Conservation (phyloP, 2,329 filamentous ascomycete genomes). For the Penicillium sp. region DNA sequence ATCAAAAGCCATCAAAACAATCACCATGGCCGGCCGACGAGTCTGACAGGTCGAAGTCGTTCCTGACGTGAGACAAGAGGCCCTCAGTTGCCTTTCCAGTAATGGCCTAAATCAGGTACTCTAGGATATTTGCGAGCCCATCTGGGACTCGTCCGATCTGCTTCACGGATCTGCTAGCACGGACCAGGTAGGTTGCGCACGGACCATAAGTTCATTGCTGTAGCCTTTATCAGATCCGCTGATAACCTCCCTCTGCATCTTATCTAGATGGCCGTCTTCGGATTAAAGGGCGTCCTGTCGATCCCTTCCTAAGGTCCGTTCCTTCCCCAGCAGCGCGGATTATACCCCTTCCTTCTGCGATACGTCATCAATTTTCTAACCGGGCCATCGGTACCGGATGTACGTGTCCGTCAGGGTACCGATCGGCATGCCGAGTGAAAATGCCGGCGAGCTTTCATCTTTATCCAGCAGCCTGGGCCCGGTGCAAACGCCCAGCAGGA, state of each 20-base stretch:
- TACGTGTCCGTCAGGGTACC: background rate
- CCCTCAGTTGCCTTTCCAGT: background rate
- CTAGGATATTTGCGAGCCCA: background rate
- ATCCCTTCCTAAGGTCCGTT: no score
- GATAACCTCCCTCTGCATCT: background rate
- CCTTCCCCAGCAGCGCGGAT: no score
- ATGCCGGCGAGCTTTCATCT: background rate
- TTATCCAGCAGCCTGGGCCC: no score
- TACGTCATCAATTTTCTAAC: background rate
- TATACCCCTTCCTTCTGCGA: background rate
- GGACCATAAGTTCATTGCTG: no score
- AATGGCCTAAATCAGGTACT: background rate
- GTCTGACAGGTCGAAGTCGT: no score
- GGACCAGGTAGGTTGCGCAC: background rate
- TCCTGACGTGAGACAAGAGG: background rate
- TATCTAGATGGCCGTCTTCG: background rate
- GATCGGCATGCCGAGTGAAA: background rate
- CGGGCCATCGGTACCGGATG: background rate
- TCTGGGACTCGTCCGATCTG: background rate
- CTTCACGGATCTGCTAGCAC: no score
- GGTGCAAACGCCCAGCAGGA: background rate
- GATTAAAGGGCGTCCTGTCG: background rate
- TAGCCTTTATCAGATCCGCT: background rate
- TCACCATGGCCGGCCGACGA: no score
- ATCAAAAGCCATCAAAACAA: no score